Percentiles rank a stretch among this genome's conserved stretches.
Conservation (phyloP, 768 basidiomycete genomes). For the Lentinula detonsa region DNA sequence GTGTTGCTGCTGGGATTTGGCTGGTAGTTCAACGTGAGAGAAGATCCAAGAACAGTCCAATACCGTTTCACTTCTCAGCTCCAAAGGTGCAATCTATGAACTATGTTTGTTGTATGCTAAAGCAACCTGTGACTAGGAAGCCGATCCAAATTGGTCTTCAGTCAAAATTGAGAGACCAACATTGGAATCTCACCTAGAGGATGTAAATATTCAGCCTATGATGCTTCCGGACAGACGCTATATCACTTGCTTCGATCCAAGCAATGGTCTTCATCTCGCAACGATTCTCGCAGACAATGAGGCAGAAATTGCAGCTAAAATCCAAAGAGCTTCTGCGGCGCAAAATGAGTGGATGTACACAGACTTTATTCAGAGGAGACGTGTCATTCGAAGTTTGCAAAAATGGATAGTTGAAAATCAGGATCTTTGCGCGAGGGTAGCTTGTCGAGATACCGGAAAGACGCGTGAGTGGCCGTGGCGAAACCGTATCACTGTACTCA, state of each 20-base stretch:
- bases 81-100: conserved; percentile 42
- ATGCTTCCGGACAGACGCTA: conserved; percentile 49
- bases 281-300: conserved; percentile 74
- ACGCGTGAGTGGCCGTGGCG: conserved; percentile 52
- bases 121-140: conserved; percentile 31
- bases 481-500: not conserved
- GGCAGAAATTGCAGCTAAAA: conserved; percentile 68
- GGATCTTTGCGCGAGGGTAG: conserved; percentile 78
- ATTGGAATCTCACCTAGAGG: conserved; percentile 59
- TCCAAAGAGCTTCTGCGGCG: conserved; percentile 55
- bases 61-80: conserved; percentile 52
- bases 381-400: conserved; percentile 80
- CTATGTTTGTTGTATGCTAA: not conserved
- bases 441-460: conserved; percentile 93
- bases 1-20: conserved; percentile 76
- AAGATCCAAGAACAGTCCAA: conserved; percentile 65
- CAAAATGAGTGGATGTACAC: conserved; percentile 71
- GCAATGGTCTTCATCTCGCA: conserved; percentile 75
- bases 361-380: conserved; percentile 71
- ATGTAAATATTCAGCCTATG: conserved; percentile 47
- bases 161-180: conserved; percentile 49
- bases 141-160: conserved; percentile 53
- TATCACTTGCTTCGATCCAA: conserved; percentile 91
- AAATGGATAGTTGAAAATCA: conserved; percentile 94
- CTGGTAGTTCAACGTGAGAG: conserved; percentile 72